Evolutionary conservation across 2,329 filamentous ascomycete genomes (phyloP).

Genomic region (Trichoderma guizhouense): DNA sequence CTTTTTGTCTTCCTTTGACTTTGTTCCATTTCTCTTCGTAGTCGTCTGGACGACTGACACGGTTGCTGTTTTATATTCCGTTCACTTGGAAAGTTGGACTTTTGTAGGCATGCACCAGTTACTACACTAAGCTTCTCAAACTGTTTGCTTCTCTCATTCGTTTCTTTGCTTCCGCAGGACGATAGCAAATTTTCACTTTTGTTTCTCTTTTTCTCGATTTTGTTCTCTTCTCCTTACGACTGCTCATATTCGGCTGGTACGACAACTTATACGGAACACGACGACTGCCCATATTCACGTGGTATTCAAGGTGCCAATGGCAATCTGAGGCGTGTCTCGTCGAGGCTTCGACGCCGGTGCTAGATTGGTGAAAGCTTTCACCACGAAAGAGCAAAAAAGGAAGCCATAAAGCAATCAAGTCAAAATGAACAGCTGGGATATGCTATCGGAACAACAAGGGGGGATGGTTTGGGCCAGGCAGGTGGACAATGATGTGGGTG

Average conservation of each 20-base stretch:
- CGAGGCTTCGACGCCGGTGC: conserved; percentile 3
- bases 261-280: background rate
- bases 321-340: conserved; percentile 3
- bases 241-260: background rate
- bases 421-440: conserved; percentile 2
- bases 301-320: conserved; percentile 7
- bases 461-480: conserved; percentile 21
- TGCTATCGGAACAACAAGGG: conserved; percentile 15
- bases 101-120: background rate
- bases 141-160: background rate
- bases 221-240: background rate
- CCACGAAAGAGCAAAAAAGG: background rate
- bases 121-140: background rate
- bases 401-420: conserved; percentile 11
- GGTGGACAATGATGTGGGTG: conserved; percentile 9
- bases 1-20: background rate
- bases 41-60: conserved; percentile 16
- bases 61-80: background rate
- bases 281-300: background rate
- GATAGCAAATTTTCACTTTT: background rate
- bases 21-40: background rate
- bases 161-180: conserved; percentile 10
- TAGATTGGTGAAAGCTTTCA: background rate
- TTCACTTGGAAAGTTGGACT: background rate
- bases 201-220: background rate